These are phyloP conservation scores for Neurospora sublineolata DNA, from an alignment of 495 filamentous ascomycete genomes.

Conservation along the genomic window DNA sequence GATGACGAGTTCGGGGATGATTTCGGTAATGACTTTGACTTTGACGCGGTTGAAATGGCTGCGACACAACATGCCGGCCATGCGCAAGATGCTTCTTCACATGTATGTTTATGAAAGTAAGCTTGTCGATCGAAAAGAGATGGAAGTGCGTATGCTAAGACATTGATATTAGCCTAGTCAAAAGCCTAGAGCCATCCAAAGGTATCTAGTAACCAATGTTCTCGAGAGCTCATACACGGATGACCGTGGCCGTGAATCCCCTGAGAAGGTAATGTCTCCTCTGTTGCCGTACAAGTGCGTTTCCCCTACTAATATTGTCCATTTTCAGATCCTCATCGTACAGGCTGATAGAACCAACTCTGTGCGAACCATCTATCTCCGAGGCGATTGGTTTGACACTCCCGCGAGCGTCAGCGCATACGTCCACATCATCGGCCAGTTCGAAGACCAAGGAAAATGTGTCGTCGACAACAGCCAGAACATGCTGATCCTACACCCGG, in stretches of 20 bases:
- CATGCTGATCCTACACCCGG: conserved; percentile 86
- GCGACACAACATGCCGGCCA: conserved; percentile 36
- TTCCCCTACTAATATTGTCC: conserved; percentile 7
- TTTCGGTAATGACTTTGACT: conserved; percentile 60
- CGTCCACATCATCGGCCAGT: conserved; percentile 77
- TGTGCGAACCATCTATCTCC: conserved; percentile 59
- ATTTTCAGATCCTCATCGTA: conserved; percentile 56
- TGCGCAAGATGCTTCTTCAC: conserved; percentile 10
- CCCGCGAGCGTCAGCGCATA: conserved; percentile 59
- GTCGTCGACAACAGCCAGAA: conserved; percentile 66
- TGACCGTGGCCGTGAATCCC: conserved; percentile 44
- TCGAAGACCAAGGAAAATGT: conserved; percentile 53
- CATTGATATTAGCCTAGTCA: conserved; percentile 33
- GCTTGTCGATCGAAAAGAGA: background rate
- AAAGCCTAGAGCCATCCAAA: conserved; percentile 61
- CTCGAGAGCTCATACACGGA: conserved; percentile 53
- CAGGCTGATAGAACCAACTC: conserved; percentile 57
- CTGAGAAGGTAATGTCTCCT: conserved; percentile 54
- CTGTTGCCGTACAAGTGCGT: background rate
- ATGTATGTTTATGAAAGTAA: conserved; percentile 38
- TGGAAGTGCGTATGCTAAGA: conserved; percentile 32
- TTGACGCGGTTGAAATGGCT: conserved; percentile 48
- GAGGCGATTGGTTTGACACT: conserved; percentile 75
- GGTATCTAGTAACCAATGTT: conserved; percentile 66
- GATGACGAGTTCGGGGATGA: conserved; percentile 41